Evolutionary conservation across 768 basidiomycete genomes (phyloP).

Genomic region (Russula earlei): DNA sequence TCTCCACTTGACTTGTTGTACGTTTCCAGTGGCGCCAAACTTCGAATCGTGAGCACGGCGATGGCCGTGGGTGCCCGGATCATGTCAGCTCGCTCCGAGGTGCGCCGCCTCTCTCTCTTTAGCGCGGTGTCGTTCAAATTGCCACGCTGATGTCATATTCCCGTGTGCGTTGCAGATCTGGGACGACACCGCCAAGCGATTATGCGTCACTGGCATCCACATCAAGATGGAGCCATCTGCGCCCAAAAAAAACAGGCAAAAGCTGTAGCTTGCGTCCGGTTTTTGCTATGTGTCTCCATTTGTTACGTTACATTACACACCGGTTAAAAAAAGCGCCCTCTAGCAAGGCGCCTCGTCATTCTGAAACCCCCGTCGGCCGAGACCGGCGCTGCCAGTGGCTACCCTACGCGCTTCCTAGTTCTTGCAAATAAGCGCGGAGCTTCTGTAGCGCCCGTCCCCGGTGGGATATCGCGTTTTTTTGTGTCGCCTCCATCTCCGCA

Average conservation of each 20-base stretch:
- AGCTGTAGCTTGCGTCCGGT: slow-evolving; percentile 1
- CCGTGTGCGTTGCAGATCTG: slow-evolving; percentile 16
- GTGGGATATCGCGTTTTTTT: slow-evolving; percentile 61
- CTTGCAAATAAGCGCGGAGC: slow-evolving; percentile 35
- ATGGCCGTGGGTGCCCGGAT: slow-evolving; percentile 20
- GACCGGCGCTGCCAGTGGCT: not conserved
- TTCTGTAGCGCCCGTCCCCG: slow-evolving; percentile 55
- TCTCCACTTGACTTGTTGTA: not conserved
- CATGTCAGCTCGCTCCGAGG: slow-evolving; percentile 22
- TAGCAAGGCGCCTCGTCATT: too few relatives aligned
- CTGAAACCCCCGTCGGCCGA: too few relatives aligned
- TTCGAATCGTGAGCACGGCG: slow-evolving; percentile 22
- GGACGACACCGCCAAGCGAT: slow-evolving; percentile 17
- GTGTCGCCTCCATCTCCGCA: slow-evolving; percentile 54
- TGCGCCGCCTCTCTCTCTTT: not conserved
- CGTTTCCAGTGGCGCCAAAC: slow-evolving; percentile 15
- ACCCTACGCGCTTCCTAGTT: slow-evolving; percentile 2
- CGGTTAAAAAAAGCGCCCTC: not conserved
- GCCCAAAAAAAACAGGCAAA: slow-evolving; percentile 7
- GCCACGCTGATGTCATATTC: not conserved
- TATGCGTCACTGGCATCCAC: slow-evolving; percentile 19
- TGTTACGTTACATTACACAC: not conserved
- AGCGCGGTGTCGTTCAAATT: not conserved
- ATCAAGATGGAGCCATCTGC: slow-evolving; percentile 20
- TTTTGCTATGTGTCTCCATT: not conserved